Evolutionary conservation across 1,284 basidiomycete species (phyloP).

Genomic region (Schizopora paradoxa): DNA sequence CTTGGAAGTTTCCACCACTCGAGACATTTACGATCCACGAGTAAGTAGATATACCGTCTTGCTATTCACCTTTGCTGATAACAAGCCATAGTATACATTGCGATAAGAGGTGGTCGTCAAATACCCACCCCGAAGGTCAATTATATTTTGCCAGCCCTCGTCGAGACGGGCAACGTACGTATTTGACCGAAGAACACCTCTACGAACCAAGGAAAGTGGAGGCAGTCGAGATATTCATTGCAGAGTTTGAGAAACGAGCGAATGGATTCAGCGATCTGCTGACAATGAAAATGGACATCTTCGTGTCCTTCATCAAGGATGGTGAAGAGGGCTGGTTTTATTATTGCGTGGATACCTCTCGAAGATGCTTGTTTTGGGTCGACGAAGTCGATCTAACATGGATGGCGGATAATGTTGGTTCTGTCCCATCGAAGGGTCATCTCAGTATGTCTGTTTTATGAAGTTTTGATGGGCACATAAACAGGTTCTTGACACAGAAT

Average conservation of each 20-base stretch:
- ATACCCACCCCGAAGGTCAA: not conserved
- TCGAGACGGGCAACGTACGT: constrained; percentile 1
- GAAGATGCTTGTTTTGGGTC: constrained; percentile 9
- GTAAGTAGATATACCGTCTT: too few species aligned
- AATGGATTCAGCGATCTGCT: too few species aligned
- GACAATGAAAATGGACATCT: too few species aligned
- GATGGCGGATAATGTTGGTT: too few species aligned
- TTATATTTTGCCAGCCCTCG: constrained; percentile 4
- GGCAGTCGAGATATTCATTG: too few species aligned
- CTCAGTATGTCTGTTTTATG: not conserved
- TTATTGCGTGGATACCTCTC: constrained; percentile 8
- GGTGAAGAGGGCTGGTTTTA: constrained; percentile 6
- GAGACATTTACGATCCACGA: constrained; percentile 1
- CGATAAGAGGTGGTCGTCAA: not conserved
- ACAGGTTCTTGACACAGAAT: not conserved
- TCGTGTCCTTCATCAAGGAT: too few species aligned
- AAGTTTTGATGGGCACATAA: not conserved
- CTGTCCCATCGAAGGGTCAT: too few species aligned
- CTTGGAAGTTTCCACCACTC: constrained; percentile 6
- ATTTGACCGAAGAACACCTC: not conserved
- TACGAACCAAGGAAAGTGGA: constrained; percentile 4
- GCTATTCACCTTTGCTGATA: not conserved
- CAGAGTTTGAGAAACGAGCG: too few species aligned
- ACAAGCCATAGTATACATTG: not conserved
- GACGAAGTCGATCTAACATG: constrained; percentile 1